Evolutionary conservation across 345 rosid genomes (phyloP).

Genomic region (Camelina neglecta): DNA sequence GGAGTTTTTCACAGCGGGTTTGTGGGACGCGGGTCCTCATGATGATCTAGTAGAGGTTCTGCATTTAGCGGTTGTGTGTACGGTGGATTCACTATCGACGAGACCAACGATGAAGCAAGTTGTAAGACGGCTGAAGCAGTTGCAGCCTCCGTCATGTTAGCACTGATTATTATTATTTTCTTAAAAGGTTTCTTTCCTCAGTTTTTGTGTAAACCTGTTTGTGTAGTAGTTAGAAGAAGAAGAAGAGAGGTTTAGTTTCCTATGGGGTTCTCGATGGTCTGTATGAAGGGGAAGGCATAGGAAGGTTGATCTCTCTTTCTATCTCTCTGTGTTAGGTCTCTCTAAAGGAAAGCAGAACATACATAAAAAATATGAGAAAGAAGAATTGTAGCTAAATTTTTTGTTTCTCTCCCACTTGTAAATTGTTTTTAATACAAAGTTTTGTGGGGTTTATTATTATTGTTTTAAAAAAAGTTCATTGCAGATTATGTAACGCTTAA

Average conservation of each 20-base stretch:
- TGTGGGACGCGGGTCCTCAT: slow-evolving; percentile 65
- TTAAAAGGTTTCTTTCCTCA: background rate
- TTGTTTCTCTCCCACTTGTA: slow-evolving; percentile 27
- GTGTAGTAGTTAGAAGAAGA: slow-evolving; percentile 31
- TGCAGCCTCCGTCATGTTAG: slow-evolving; percentile 45
- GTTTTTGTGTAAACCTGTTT: slow-evolving; percentile 19
- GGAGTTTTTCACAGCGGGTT: slow-evolving; percentile 56
- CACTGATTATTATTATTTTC: slow-evolving; percentile 5
- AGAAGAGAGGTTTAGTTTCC: slow-evolving; percentile 7
- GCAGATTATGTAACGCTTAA: too few relatives aligned
- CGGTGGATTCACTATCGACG: slow-evolving; percentile 58
- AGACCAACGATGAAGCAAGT: slow-evolving; percentile 73
- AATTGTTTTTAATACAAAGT: slow-evolving; percentile 11
- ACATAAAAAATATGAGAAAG: background rate
- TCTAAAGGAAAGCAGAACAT: background rate
- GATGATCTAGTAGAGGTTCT: slow-evolving; percentile 65
- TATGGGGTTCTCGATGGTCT: slow-evolving; percentile 11
- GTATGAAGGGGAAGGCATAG: background rate
- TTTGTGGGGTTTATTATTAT: background rate
- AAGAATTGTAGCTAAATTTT: slow-evolving; percentile 15
- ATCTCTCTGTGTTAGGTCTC: background rate
- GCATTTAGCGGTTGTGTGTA: slow-evolving; percentile 61
- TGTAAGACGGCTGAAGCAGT: slow-evolving; percentile 53
- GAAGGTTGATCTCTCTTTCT: slow-evolving; percentile 5
- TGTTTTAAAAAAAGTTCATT: too few relatives aligned